phyloP scores from a whole-genome alignment of 441 rosid species.

The Erysimum cheiri region DNA sequence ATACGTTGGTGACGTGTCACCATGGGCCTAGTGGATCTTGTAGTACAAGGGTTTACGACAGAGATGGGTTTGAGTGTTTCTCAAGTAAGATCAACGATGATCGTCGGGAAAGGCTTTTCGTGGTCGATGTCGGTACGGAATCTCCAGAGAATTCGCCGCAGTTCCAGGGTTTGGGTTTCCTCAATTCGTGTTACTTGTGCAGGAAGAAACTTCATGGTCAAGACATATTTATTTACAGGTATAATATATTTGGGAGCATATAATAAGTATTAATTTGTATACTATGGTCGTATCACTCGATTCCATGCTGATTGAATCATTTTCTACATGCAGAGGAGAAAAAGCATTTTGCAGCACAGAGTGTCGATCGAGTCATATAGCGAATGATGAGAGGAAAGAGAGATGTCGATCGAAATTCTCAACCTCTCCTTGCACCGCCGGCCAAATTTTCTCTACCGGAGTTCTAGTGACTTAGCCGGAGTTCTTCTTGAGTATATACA shows the following conservation, averaged over 20 bases:
- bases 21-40: constrained; percentile 48
- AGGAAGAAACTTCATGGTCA: constrained; percentile 63
- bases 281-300: not conserved
- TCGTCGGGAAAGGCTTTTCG: constrained; percentile 17
- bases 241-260: not conserved
- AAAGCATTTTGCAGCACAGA: constrained; percentile 77
- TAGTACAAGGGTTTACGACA: constrained; percentile 53
- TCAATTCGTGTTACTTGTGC: constrained; percentile 62
- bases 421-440: constrained; percentile 54
- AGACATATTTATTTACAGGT: constrained; percentile 84
- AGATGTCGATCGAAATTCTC: constrained; percentile 58
- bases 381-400: constrained; percentile 56
- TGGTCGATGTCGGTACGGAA: constrained; percentile 27
- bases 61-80: constrained; percentile 46
- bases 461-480: constrained; percentile 63
- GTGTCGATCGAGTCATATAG: constrained; percentile 65
- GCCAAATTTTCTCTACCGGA: constrained; percentile 64
- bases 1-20: constrained; percentile 59
- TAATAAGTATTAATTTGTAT: not conserved
- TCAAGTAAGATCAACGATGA: constrained; percentile 39
- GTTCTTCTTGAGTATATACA: constrained; percentile 24
- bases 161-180: constrained; percentile 51
- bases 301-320: constrained; percentile 2
- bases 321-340: constrained; percentile 59
- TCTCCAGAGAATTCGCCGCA: constrained; percentile 39